phyloP scores from a whole-genome alignment of 768 basidiomycete genomes.

The Pholiota microspora region DNA sequence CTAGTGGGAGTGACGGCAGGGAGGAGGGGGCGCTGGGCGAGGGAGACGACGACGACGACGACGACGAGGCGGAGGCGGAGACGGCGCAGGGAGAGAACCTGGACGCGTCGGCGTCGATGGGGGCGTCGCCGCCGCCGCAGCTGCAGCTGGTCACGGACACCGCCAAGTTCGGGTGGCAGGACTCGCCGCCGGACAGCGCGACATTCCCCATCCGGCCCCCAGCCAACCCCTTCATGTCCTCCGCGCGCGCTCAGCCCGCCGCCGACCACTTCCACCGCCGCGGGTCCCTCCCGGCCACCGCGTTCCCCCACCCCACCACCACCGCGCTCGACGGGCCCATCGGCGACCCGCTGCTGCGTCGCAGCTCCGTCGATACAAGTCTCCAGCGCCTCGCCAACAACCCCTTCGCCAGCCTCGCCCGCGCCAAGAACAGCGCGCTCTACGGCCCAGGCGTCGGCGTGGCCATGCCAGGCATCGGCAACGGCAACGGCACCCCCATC shows the following conservation, averaged over 20 bases:
- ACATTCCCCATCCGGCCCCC: constrained; percentile 23
- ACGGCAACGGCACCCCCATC: too few relatives aligned
- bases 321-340: constrained; percentile 29
- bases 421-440: constrained; percentile 49
- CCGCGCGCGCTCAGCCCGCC: constrained; percentile 9
- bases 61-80: background rate
- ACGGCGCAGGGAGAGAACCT: constrained; percentile 13
- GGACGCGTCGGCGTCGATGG: too few relatives aligned
- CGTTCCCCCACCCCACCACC: constrained; percentile 31
- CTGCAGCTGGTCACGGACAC: constrained; percentile 39
- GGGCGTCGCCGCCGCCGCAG: constrained; percentile 38
- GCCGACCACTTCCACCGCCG: constrained; percentile 39
- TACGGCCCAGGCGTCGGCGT: constrained; percentile 37
- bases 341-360: constrained; percentile 39
- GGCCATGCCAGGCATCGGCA: constrained; percentile 21
- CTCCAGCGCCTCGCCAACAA: constrained; percentile 48
- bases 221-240: constrained; percentile 29
- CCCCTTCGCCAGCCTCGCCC: constrained; percentile 48
- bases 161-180: constrained; percentile 23
- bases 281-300: constrained; percentile 53
- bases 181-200: constrained; percentile 36
- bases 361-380: constrained; percentile 47
- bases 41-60: background rate
- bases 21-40: constrained; percentile 19
- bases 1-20: constrained; percentile 20